Evolutionary conservation across 2,329 filamentous ascomycete genomes (phyloP).

Genomic region (Xylariaceae sp.): DNA sequence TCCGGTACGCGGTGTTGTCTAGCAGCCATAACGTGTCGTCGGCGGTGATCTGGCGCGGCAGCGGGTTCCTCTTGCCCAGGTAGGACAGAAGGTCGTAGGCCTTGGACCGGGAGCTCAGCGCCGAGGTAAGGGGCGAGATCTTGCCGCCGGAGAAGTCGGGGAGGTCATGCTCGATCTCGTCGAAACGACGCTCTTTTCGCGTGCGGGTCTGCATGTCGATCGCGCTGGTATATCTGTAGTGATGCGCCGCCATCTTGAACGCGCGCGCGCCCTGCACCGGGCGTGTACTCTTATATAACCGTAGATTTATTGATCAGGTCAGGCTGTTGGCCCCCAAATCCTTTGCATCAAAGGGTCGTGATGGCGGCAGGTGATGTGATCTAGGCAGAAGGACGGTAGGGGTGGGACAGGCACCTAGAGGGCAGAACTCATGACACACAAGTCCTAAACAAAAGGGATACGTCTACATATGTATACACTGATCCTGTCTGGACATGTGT

Average conservation of each 20-base stretch:
- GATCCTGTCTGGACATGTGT: no score
- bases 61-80: constrained; percentile 51
- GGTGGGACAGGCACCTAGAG: no score
- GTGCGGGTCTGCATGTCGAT: constrained; percentile 47
- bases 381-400: no score
- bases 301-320: constrained; percentile 5
- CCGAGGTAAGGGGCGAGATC: constrained; percentile 19
- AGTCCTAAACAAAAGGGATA: no score
- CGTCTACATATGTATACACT: no score
- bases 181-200: constrained; percentile 44
- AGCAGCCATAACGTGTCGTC: constrained; percentile 81
- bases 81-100: constrained; percentile 43
- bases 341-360: constrained; percentile 5
- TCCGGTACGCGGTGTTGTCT: constrained; percentile 79
- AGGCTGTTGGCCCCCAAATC: not conserved
- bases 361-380: constrained; percentile 9
- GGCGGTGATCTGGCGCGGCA: constrained; percentile 54
- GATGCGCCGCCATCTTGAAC: constrained; percentile 15
- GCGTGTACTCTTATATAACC: no score
- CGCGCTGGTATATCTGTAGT: constrained; percentile 15
- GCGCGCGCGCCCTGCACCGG: no score
- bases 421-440: no score
- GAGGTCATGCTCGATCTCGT: constrained; percentile 45
- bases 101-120: constrained; percentile 19
- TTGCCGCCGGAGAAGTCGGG: constrained; percentile 27